Conservation (phyloP, 768 basidiomycete species). For the Albatrellus ellisii region DNA sequence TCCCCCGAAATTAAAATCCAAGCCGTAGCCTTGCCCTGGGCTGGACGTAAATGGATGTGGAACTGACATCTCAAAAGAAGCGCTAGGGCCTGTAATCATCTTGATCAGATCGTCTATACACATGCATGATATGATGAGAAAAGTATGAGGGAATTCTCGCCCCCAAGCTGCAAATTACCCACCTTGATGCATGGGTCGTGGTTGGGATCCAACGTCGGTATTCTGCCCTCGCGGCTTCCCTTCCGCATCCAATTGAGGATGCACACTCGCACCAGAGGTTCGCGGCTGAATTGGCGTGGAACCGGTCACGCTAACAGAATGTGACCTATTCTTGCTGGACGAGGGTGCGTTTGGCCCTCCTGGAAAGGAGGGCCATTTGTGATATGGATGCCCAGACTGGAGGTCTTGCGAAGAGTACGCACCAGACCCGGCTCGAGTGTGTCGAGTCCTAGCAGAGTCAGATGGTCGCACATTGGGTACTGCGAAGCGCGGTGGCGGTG, state of each 20-base stretch:
- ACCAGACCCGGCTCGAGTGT: background rate
- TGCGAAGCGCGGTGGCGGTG: slow-evolving; percentile 21
- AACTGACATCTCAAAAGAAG: slow-evolving; percentile 7
- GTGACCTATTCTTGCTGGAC: slow-evolving; percentile 18
- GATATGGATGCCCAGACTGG: too few species aligned
- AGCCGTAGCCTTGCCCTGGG: slow-evolving; percentile 13
- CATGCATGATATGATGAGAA: background rate
- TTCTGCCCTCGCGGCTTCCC: background rate
- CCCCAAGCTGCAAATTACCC: background rate
- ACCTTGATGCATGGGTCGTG: background rate
- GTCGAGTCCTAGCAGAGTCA: background rate
- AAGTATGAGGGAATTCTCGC: background rate
- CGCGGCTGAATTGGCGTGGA: slow-evolving; percentile 1
- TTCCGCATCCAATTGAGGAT: background rate
- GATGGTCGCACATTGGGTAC: slow-evolving; percentile 12
- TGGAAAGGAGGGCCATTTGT: background rate
- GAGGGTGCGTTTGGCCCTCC: slow-evolving; percentile 6
- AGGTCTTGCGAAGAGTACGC: background rate
- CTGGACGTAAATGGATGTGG: slow-evolving; percentile 7
- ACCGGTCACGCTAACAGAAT: slow-evolving; percentile 6
- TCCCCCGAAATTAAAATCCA: slow-evolving; percentile 19
- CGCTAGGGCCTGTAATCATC: slow-evolving; percentile 6
- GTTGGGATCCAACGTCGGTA: background rate
- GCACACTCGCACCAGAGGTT: background rate
- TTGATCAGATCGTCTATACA: background rate